A percentile compares a stretch with the other conserved stretches of the same genome.
phyloP scores from a whole-genome alignment of 805 yeast species.

The Suhomyces xylopsoci region DNA sequence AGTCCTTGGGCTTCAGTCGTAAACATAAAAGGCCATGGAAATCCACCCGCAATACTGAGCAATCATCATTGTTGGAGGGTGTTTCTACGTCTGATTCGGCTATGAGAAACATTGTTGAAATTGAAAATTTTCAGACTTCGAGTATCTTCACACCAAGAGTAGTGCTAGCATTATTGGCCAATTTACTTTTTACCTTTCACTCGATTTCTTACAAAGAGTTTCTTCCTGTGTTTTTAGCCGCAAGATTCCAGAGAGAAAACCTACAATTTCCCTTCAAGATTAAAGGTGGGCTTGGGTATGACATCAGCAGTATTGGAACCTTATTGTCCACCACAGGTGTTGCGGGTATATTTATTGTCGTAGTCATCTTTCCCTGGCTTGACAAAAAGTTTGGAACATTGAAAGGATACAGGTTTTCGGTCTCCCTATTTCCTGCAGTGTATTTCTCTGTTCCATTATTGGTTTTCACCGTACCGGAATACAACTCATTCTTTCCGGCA shows the following conservation, averaged over 20 bases:
- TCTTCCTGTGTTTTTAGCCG: slow-evolving; percentile 36
- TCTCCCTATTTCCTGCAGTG: slow-evolving; percentile 30
- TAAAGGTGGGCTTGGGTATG: slow-evolving; percentile 36
- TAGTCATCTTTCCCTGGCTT: slow-evolving; percentile 30
- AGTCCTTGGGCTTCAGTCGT: too few relatives aligned
- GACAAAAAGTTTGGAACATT: slow-evolving; percentile 32
- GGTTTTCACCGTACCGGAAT: slow-evolving; percentile 25
- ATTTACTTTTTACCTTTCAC: slow-evolving; percentile 34
- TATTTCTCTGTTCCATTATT: slow-evolving; percentile 29
- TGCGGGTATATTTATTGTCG: slow-evolving; percentile 13
- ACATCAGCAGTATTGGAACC: slow-evolving; percentile 31
- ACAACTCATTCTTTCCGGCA: slow-evolving; percentile 21
- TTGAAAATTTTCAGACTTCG: slow-evolving; percentile 4
- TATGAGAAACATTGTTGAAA: neutral
- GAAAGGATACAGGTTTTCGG: slow-evolving; percentile 29
- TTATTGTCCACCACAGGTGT: slow-evolving; percentile 34
- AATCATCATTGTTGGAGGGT: neutral
- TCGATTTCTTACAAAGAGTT: slow-evolving; percentile 32
- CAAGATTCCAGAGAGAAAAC: slow-evolving; percentile 22
- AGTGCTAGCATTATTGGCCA: slow-evolving; percentile 29
- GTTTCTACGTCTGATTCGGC: neutral
- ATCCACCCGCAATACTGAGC: neutral
- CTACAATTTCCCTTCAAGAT: slow-evolving; percentile 34
- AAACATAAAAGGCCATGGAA: neutral
- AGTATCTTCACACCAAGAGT: slow-evolving; percentile 31